Base-by-base conservation (phyloP, 345 rosid genomes). In the Citrus maxima region DNA sequence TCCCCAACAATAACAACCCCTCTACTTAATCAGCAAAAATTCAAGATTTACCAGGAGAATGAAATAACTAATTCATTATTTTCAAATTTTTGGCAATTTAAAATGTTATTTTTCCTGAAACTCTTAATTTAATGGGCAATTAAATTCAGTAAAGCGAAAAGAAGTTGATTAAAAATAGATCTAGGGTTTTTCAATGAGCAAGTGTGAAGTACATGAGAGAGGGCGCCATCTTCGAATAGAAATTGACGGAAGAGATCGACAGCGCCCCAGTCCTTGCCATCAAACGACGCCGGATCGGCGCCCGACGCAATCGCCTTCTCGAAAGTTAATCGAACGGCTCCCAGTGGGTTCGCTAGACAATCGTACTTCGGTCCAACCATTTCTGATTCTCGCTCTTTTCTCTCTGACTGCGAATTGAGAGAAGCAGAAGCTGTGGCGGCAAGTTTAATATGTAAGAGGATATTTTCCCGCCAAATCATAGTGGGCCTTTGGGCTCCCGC, bases 181-280 rank as follows among this genome's bases (percentile, higher is more conserved):
- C 10, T 71, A 46, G 14, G 7, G 25, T 16, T 54, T 30, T 30
- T 65, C 22, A 3, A 30, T 46, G 67, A 16, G 19, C 9, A 1
- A 32, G 13, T 37, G 46, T 8, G 4, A 34, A 21, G 49, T 66
- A 88, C 99, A 87, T 93, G 90, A 16, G 94, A 82, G 77, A 89
- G 86, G 13, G 80, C 84, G 74, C 89, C 84, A 80, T 87, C 91
- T 49, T 91, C 92, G 83, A 87, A 86, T 81, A 95, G 91, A 80
- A 90, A 85, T 37, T 88, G 89, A 54, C 89, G 93, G 90, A 95
- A 93, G 83, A 92, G 89, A 65, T 92, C 97, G 63, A 81, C 73
- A 71, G 90, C 91, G 22, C 97, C 97, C 99, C 98, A 93, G n/a
- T 95, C 99, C 80, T 88, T 90, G 82, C 97, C 94, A 40, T 80